Conservation (phyloP, 257 asterid genomes). For the Primulina eburnea region DNA sequence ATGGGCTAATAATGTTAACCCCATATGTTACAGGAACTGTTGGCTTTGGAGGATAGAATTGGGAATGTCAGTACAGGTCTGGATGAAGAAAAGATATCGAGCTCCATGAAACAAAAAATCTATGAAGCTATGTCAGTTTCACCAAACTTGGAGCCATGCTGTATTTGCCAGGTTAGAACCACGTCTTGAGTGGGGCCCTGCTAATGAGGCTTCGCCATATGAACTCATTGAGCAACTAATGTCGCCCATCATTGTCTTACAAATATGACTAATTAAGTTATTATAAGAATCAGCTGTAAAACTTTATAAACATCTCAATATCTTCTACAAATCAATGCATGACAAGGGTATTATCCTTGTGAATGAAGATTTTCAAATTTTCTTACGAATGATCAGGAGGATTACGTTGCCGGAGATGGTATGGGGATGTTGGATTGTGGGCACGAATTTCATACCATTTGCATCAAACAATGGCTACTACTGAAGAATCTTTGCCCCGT, state of each 20-base stretch:
- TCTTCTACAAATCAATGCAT: background rate
- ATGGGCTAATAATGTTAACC: background rate
- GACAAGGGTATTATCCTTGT: background rate
- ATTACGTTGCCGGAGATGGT: conserved; percentile 41
- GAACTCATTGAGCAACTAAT: background rate
- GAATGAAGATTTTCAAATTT: background rate
- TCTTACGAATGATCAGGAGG: conserved; percentile 39
- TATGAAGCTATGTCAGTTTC: conserved; percentile 20
- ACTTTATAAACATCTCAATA: too few relatives aligned
- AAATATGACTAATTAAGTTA: background rate
- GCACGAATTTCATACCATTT: conserved; percentile 52
- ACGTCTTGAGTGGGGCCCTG: background rate
- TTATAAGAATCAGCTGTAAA: background rate
- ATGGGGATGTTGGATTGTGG: conserved; percentile 49
- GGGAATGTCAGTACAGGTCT: conserved; percentile 58
- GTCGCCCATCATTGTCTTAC: background rate
- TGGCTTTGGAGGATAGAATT: conserved; percentile 59
- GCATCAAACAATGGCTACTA: conserved; percentile 54
- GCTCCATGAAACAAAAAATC: conserved; percentile 32
- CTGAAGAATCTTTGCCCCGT: conserved; percentile 61
- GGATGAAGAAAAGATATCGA: conserved; percentile 34
- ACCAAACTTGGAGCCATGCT: conserved; percentile 46
- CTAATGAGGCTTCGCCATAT: background rate
- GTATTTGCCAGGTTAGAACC: conserved; percentile 51
- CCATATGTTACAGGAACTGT: conserved; percentile 39